A percentile compares a stretch with the other conserved stretches of the same genome.
Conservation (phyloP, 768 basidiomycete genomes). For the Suillus cothurnatus region DNA sequence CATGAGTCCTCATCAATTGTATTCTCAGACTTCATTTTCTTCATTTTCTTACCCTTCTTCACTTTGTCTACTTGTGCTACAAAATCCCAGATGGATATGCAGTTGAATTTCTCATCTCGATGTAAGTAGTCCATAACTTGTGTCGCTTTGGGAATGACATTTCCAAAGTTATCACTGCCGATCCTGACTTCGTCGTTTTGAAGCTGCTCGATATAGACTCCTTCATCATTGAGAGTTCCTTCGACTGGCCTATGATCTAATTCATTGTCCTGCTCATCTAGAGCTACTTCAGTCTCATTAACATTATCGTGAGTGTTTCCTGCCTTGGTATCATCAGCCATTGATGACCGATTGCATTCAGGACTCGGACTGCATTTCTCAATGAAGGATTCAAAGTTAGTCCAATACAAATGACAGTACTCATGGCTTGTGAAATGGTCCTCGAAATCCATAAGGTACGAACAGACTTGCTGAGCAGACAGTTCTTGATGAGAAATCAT, state of each 20-base stretch:
- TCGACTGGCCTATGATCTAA: neutral
- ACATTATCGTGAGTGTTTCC: neutral
- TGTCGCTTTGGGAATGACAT: conserved; percentile 13
- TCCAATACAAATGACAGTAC: conserved; percentile 39
- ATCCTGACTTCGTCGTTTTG: conserved; percentile 4
- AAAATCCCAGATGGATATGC: conserved; percentile 34
- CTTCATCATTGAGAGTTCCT: neutral
- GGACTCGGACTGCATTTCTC: conserved; percentile 24
- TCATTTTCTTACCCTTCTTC: conserved; percentile 16
- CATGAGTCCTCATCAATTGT: too few species aligned
- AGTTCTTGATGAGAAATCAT: conserved; percentile 43
- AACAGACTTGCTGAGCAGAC: conserved; percentile 39
- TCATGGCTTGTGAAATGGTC: conserved; percentile 42
- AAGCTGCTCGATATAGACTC: neutral
- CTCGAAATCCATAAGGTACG: conserved; percentile 35
- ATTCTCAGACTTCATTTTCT: conserved; percentile 18
- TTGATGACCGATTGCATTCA: conserved; percentile 24
- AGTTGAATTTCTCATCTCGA: conserved; percentile 15
- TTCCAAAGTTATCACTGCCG: conserved; percentile 5
- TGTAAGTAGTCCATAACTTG: conserved; percentile 32
- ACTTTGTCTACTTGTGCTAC: conserved; percentile 21
- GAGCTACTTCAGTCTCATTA: neutral
- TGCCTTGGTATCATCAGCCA: too few species aligned
- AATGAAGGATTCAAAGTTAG: conserved; percentile 29
- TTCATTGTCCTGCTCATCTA: neutral